Base-by-base conservation (phyloP, 1,284 basidiomycete genomes). In the Fomitopsis palustris region DNA sequence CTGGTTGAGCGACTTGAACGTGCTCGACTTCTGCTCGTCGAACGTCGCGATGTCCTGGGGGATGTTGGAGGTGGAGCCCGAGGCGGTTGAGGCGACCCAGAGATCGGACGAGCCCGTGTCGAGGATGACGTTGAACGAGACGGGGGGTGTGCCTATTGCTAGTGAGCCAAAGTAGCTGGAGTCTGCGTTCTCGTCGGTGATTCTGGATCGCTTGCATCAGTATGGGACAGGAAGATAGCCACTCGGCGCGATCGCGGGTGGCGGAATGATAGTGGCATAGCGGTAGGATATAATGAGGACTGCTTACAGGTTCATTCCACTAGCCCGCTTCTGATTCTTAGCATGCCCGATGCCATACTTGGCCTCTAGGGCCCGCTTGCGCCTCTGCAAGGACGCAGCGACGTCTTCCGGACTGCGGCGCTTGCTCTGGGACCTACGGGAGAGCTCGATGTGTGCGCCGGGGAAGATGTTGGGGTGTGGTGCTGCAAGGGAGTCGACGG, bases 101-200 rank as follows among this genome's bases (percentile, higher is more conserved):
- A 73, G 62, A 54, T 73, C 72, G 10, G 77, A 69, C 21, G 86
- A 87, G 6, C 87, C 87, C 0, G 87, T 88, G 69, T 88, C 81
- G 29, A 83, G 65, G n/a, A 78, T 64, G 49, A 79, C 72, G 54
- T 78, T 62, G 45, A 71, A 78, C 3, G 77, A 72, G 2, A 69
- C 65, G 0, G 72, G 66, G 31, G 77, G 77, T 1, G 77, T 78
- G 27, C 77, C 77, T 33, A 78, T 69, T 17, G 77, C 77, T 57
- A 78, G 55, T 47, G 77, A 72, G 37, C 77, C 77, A 56, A 70
- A 77, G 59, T 75, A 77, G 42, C 77, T 77, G 42, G 33, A 6
- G 49, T 72, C 71, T 8, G 64, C 63, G 31, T 65, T 60, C 55
- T 68, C 21, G 23, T 57, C 31, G n/a, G 49, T 35, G 27, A 45